phyloP scores from a whole-genome alignment of 805 yeast species.

The Ogataea trehaloabstinens region DNA sequence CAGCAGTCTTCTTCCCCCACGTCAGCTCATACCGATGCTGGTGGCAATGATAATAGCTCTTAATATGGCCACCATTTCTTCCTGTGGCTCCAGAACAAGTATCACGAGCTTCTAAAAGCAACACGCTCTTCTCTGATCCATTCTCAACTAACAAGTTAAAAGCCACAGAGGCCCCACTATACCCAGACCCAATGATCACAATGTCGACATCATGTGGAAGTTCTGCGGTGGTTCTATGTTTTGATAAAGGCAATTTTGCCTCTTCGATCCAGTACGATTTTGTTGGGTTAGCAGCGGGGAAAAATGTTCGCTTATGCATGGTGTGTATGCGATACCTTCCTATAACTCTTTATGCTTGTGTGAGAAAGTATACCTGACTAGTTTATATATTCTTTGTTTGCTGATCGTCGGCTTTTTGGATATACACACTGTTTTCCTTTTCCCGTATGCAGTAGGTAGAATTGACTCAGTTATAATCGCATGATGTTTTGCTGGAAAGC shows the following conservation, averaged over 20 bases:
- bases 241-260: conserved; percentile 18
- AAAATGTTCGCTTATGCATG: background rate
- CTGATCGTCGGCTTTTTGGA: too few relatives aligned
- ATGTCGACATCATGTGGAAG: conserved; percentile 39
- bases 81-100: conserved; percentile 43
- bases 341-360: too few relatives aligned
- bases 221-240: conserved; percentile 22
- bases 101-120: conserved; percentile 27
- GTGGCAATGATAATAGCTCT: conserved; percentile 30
- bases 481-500: too few relatives aligned
- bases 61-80: conserved; percentile 47
- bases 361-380: too few relatives aligned
- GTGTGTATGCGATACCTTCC: too few relatives aligned
- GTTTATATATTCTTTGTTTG: too few relatives aligned
- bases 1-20: conserved; percentile 30
- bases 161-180: conserved; percentile 42
- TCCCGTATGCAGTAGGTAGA: too few relatives aligned
- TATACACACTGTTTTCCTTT: too few relatives aligned
- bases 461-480: too few relatives aligned
- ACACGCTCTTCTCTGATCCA: conserved; percentile 12
- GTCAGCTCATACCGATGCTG: conserved; percentile 14
- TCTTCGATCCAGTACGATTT: conserved; percentile 18
- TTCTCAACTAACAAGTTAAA: conserved; percentile 34
- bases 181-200: conserved; percentile 45
- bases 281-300: conserved; percentile 8